Conservation (phyloP, 768 basidiomycete species). For the Trametes gibbosa region DNA sequence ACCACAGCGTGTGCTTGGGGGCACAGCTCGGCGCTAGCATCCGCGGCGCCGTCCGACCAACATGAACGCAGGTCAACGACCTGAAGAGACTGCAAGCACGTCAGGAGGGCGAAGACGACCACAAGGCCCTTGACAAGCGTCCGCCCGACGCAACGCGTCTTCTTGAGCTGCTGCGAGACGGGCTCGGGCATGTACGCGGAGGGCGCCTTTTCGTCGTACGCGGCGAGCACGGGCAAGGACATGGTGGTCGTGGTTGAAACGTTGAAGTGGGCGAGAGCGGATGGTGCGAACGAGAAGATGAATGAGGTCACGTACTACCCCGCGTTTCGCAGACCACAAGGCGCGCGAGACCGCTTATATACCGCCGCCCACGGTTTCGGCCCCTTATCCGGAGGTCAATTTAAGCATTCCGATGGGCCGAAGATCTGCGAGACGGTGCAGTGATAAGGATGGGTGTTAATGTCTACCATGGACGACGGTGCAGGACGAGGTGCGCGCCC, state of each 20-base stretch:
- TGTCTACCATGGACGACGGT: background rate
- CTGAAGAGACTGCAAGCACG: constrained; percentile 2
- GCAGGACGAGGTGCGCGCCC: background rate
- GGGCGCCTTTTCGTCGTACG: constrained; percentile 7
- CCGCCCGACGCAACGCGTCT: constrained; percentile 1
- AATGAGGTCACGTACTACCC: constrained; percentile 1
- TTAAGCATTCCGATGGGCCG: background rate
- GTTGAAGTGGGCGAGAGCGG: background rate
- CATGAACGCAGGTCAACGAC: constrained; percentile 5
- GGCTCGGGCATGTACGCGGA: constrained; percentile 1
- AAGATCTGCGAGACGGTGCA: background rate
- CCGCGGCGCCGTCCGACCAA: background rate
- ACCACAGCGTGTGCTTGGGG: constrained; percentile 34
- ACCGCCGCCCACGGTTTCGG: background rate
- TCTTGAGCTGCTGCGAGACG: constrained; percentile 1
- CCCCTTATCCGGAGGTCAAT: constrained; percentile 2
- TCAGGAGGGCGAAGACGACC: background rate
- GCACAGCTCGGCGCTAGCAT: constrained; percentile 26
- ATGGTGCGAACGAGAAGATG: constrained; percentile 2
- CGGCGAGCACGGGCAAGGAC: constrained; percentile 4
- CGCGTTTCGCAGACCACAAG: background rate
- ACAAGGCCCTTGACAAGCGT: constrained; percentile 13
- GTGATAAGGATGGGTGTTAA: background rate
- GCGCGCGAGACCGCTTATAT: background rate
- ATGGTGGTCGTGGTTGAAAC: constrained; percentile 4